A percentile compares a stretch with the other conserved stretches of the same genome.
Conservation (phyloP, 2,329 filamentous ascomycete species). For the Dichotomopilus funicola region DNA sequence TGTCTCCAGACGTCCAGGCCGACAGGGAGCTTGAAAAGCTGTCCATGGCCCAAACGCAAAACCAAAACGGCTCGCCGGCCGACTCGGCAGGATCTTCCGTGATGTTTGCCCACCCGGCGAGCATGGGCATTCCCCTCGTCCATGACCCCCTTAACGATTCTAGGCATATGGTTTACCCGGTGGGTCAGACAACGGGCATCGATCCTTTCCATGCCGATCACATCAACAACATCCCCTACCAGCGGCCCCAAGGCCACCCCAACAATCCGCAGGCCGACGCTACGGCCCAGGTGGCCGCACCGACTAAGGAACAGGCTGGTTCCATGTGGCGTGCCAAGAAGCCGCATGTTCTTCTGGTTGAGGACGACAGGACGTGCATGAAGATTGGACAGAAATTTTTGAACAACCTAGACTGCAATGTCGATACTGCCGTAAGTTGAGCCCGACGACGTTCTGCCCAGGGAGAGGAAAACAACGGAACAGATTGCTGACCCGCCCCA, state of each 20-base stretch:
- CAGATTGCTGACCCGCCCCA: not conserved
- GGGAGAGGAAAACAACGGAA: not conserved
- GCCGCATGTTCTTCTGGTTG: constrained; percentile 83
- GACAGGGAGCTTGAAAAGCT: constrained; percentile 52
- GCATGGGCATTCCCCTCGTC: constrained; percentile 31
- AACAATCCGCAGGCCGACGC: constrained; percentile 34
- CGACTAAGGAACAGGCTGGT: constrained; percentile 32
- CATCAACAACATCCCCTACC: constrained; percentile 88
- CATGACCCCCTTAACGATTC: constrained; percentile 51
- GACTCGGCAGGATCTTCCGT: constrained; percentile 43
- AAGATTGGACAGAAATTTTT: constrained; percentile 64
- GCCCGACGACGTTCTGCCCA: too few species aligned
- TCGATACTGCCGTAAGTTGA: constrained; percentile 58
- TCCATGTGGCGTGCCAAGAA: constrained; percentile 54
- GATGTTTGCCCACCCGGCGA: constrained; percentile 44
- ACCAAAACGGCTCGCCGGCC: constrained; percentile 43
- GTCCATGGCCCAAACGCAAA: constrained; percentile 40
- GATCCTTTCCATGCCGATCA: constrained; percentile 93
- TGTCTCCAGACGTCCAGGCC: constrained; percentile 45
- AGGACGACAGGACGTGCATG: constrained; percentile 66
- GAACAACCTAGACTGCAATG: constrained; percentile 57
- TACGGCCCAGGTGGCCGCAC: constrained; percentile 33
- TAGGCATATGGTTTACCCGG: constrained; percentile 75
- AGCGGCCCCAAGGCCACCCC: constrained; percentile 60
- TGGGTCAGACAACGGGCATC: constrained; percentile 84